Conservation (phyloP, 176 grass and related monocot species). For the Sorghum bicolor region DNA sequence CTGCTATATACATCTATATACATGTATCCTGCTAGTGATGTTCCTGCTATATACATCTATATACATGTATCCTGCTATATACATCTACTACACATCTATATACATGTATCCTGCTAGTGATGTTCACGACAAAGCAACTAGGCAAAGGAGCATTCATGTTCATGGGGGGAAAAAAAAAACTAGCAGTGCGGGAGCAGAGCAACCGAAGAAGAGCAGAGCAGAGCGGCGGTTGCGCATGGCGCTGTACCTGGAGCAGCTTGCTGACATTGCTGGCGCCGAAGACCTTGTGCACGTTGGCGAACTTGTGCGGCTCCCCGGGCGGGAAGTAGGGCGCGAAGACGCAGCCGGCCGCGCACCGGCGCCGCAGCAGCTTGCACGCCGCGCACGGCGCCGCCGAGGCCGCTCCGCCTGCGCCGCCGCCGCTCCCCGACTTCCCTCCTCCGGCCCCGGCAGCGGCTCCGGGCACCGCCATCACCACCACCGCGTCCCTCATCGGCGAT, state of each 20-base stretch:
- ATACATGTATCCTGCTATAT: no score
- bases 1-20: no score
- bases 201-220: no score
- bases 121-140: background rate
- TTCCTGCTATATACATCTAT: no score
- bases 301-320: slow-evolving; percentile 67
- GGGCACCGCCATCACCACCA: background rate
- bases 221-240: no score
- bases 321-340: slow-evolving; percentile 85
- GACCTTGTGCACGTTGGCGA: slow-evolving; percentile 82
- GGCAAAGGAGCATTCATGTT: no score
- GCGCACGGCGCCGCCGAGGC: slow-evolving; percentile 48
- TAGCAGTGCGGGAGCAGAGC: background rate
- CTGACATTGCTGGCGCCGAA: slow-evolving; percentile 96
- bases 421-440: background rate
- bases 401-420: background rate
- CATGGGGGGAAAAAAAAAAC: no score
- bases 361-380: slow-evolving; percentile 81
- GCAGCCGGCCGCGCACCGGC: slow-evolving; percentile 67
- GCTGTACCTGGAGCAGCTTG: slow-evolving; percentile 81
- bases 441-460: slow-evolving; percentile 28
- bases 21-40: no score
- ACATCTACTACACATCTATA: background rate
- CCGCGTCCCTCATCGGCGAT: slow-evolving; percentile 35
- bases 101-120: no score